A percentile compares a stretch with the other conserved stretches of the same genome.
phyloP scores from a whole-genome alignment of 2,329 filamentous ascomycete species.

The Scedosporium minutisporum region DNA sequence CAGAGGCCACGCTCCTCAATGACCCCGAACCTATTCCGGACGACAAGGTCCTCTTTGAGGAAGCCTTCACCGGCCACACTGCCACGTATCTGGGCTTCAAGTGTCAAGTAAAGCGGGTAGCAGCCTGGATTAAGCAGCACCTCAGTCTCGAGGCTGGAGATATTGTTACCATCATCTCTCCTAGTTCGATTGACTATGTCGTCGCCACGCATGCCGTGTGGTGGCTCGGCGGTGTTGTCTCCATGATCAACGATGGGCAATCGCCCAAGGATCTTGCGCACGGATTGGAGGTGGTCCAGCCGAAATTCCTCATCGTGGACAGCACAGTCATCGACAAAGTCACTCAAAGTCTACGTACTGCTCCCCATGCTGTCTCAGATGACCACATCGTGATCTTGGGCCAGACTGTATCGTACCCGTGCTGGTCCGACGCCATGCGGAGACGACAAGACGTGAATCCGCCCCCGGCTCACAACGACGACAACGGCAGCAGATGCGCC shows the following conservation, averaged over 20 bases:
- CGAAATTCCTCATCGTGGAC: neutral
- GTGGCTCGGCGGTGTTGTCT: neutral
- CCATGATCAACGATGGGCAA: neutral
- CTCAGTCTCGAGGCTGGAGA: neutral
- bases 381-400: too few relatives aligned
- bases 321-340: neutral
- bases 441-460: too few relatives aligned
- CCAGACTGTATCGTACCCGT: too few relatives aligned
- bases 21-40: conserved; percentile 1
- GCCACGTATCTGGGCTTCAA: neutral
- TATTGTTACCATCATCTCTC: neutral
- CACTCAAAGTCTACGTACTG: too few relatives aligned
- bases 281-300: neutral
- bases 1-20: neutral
- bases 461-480: too few relatives aligned
- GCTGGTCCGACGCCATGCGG: too few relatives aligned
- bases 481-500: too few relatives aligned
- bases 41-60: neutral
- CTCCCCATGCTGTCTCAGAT: too few relatives aligned
- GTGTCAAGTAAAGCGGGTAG: neutral
- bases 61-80: neutral
- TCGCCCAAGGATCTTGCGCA: neutral
- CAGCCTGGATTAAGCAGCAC: neutral
- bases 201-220: neutral
- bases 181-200: conserved; percentile 1